Evolutionary conservation across 2,329 filamentous ascomycete species (phyloP).

Genomic region (Mycosphaerella sp.): DNA sequence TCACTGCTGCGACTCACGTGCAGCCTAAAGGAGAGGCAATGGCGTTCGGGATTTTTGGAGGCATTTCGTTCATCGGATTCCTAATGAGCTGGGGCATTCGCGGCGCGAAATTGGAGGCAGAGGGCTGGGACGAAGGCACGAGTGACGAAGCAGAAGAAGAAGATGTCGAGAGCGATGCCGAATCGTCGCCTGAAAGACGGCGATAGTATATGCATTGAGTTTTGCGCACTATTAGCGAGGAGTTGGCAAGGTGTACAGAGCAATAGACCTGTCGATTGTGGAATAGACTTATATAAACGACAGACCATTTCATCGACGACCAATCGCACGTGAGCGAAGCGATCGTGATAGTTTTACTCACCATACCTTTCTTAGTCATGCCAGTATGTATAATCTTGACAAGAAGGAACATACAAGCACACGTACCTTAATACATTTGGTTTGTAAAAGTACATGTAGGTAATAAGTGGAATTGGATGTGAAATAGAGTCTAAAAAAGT

Average conservation of each 20-base stretch:
- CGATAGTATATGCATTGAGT: conserved; percentile 1
- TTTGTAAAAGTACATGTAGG: too few relatives aligned
- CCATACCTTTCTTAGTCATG: too few relatives aligned
- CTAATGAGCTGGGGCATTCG: conserved; percentile 71
- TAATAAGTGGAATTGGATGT: too few relatives aligned
- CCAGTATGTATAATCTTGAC: too few relatives aligned
- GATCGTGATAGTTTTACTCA: too few relatives aligned
- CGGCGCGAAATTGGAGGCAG: conserved; percentile 54
- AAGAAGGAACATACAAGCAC: too few relatives aligned
- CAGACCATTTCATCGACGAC: too few relatives aligned
- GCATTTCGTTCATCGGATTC: conserved; percentile 74
- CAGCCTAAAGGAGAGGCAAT: conserved; percentile 75
- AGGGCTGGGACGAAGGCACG: conserved; percentile 47
- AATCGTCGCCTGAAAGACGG: conserved; percentile 11
- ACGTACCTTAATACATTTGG: too few relatives aligned
- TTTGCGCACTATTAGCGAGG: conserved; percentile 4
- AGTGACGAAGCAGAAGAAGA: conserved; percentile 46
- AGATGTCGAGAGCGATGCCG: conserved; percentile 25
- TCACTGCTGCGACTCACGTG: conserved; percentile 68
- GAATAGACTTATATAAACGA: too few relatives aligned
- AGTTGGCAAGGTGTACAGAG: conserved; percentile 10
- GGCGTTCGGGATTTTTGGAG: conserved; percentile 82
- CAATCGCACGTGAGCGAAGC: too few relatives aligned
- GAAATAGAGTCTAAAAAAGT: too few relatives aligned
- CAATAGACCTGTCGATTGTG: too few relatives aligned